Base-by-base conservation (phyloP, 2,329 filamentous ascomycete genomes). In the Epichloe baconii region DNA sequence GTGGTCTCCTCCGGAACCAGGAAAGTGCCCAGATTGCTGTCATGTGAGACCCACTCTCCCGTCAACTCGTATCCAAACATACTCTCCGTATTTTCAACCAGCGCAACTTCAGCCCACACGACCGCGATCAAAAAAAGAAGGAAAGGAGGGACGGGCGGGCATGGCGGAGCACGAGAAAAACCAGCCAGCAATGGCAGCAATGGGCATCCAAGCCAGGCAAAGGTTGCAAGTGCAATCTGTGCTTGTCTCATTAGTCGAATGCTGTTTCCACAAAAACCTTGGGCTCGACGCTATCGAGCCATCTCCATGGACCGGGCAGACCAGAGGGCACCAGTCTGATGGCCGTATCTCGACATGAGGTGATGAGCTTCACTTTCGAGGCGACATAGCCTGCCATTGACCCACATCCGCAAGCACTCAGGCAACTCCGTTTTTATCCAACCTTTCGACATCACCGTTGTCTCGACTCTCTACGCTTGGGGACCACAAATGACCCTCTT, bases 401-500 rank as follows among this genome's bases (percentile, higher is more conserved):
- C 35, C 48, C 48, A 46, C 48, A 31, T 4, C 21, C 42, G 37
- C 23, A 35, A 38, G 31, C 41, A 17, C 10, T 12, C 17, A 43
- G 19, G 17, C 41, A 43, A 43, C 41, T 43, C 37, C 31, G 15
- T 14, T 21, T 26, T 45, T 35, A 35, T 45, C 43, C 1, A 31
- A 31, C 31, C 10, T 31, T 11, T 31, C 43, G 14, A 44, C 8
- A 44, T 44, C 10, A 34, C 7, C 26, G 10, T 17, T 43, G 31
- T 23, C 35, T 31, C 26, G 26, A 31, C 4, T 45, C 48, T 26
- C 34, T 42, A 31, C 3, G 31, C 31, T 31, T 31, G 31, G 10
- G 48, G 49, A 48, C 52, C 52, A 51, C 52, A 53, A 37, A 31
- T 48, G 52, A 51, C 52, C 52, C 52, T 49, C 52, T 50, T 52